Base-by-base conservation (phyloP, 2,329 filamentous ascomycete genomes). In the Nothophoma quercina region DNA sequence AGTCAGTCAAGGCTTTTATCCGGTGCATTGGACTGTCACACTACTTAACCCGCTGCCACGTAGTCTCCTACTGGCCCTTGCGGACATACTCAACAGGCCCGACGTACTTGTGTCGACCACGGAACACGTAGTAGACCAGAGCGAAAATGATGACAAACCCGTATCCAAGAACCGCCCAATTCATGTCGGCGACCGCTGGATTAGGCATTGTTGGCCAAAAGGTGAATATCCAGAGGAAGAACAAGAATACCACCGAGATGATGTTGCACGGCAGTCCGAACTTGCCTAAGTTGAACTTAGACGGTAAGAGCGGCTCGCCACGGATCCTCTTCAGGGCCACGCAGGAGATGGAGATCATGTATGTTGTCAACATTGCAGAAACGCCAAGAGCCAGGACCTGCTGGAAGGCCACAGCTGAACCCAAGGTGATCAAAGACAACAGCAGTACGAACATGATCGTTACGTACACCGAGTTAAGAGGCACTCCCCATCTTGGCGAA, bases 231-330 rank as follows among this genome's bases (percentile, higher is more conserved):
- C 77, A 79, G 2, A 75, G 52, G 0, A 77, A 72, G 1, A 73
- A 23, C 6, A 79, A 52, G 46, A 77, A 80, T 0, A 65, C 32
- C 13, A 80, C 57, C 1, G 76, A 65, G 15, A 72, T 64, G 10
- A 76, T 59, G 44, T 80, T 80, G 56, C 81, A 66, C 1, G 69
- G 59, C 47, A 79, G 55, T 0, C 79, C 78, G 32, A 61, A 74
- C 13, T 61, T 64, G n/a, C 80, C 80, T 5, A 82, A 68, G 7
- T 73, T 75, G 73, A 78, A 82, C 21, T 75, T 75, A 1, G 75
- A 73, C 1, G 71, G 71, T 5, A 80, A 75, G 3, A 82, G 70
- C 4, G 71, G 63, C 40, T 81, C 70, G 3, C 72, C 67, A 10
- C 73, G 73, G 29, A 80, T 60, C 3, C 78, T 74, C 48, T 78